Conservation (phyloP, 2,329 filamentous ascomycete genomes). For the Colletotrichum sp. region DNA sequence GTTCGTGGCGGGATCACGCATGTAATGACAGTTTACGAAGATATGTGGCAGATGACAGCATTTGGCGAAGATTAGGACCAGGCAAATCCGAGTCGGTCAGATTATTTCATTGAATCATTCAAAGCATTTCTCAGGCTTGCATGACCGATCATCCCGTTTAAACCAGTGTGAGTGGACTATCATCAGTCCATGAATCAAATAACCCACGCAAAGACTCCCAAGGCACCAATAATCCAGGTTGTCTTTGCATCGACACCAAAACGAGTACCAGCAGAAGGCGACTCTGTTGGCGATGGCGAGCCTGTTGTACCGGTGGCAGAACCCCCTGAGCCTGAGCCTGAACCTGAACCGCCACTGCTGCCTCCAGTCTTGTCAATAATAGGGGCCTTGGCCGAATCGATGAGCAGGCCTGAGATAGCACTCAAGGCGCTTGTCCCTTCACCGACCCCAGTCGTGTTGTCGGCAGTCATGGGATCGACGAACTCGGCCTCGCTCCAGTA, state of each 20-base stretch:
- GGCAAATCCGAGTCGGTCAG: neutral
- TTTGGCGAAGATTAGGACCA: neutral
- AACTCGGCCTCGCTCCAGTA: slow-evolving; percentile 43
- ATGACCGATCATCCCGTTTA: neutral
- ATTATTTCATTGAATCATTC: neutral
- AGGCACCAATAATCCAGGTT: neutral
- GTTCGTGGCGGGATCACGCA: neutral
- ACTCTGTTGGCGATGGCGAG: neutral
- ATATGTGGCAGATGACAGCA: neutral
- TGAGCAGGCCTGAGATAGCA: slow-evolving; percentile 45
- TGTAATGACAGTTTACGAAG: neutral
- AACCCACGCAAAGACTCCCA: neutral
- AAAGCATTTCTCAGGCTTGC: neutral
- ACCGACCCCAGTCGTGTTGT: slow-evolving; percentile 51
- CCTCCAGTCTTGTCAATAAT: neutral
- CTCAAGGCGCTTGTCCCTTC: slow-evolving; percentile 51
- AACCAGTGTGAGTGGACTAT: too few species aligned
- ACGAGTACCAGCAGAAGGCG: neutral
- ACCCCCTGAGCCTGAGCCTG: neutral
- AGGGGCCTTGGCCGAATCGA: slow-evolving; percentile 22
- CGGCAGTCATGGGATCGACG: slow-evolving; percentile 42
- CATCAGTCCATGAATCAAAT: neutral
- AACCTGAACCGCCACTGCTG: neutral
- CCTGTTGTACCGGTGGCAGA: neutral
- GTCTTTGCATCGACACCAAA: neutral